Base-by-base conservation (phyloP, 2,329 filamentous ascomycete species). In the Hymenoscyphus occultus region DNA sequence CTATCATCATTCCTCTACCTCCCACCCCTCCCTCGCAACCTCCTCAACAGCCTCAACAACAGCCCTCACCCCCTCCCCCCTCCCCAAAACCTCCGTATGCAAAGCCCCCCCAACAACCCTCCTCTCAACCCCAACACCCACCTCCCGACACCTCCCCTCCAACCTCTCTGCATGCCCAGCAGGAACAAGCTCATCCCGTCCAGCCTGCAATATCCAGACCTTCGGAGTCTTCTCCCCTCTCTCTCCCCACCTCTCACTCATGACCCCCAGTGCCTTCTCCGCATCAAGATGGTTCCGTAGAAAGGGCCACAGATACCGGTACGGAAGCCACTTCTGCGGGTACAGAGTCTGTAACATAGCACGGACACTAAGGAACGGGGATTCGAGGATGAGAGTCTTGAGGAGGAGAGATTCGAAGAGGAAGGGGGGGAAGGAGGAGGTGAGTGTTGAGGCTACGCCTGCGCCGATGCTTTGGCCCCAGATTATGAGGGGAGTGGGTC, bases 391-490 rank as follows among this genome's bases (percentile, higher is more conserved):
- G 60, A 94, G 67, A 0, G 83, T 79, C 1, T 71, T 70, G 10
- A 84, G 74, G 19, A 66, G 61, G 0, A 69, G 22, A 28, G 40
- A 54, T 10, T 56, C 39, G 9, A 12, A 54, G 12, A 54, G 4
- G 13, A 9, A 3, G 5, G 48, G 3, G 13, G 48, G 48, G 5
- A 54, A 4, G 63, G 57, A 56, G 32, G 66, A 54, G 22, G 59
- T 63, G 1, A 71, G 81, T 60, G 84, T 86, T 16, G 86, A 87
- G 13, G 88, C 90, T 54, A 93, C 84, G 1, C 88, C 90, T 32
- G 87, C 85, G 1, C 91, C 91, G 62, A 93, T 86, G 68, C 88
- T 92, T 75, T 93, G 90, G 0, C 90, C 90, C 90, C 90, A 93
- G 12, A 93, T 77, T 0, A 92, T 72, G 0, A 91, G 58, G 67